These are phyloP conservation scores for Cutaneotrichosporon mucoides DNA, from an alignment of 1,284 basidiomycete species.

Conservation along the genomic window DNA sequence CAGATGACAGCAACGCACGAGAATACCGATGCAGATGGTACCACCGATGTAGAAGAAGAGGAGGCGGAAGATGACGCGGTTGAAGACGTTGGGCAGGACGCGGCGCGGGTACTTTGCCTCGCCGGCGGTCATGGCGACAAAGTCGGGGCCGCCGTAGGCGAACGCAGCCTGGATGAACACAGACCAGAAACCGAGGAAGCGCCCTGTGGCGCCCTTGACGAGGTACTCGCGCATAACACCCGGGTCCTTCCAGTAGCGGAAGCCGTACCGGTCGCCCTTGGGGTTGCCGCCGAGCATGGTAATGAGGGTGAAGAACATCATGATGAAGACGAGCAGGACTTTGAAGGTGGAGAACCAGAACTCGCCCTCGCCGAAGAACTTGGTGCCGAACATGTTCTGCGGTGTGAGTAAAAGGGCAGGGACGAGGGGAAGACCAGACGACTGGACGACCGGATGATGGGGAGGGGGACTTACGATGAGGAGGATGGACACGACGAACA, in stretches of 20 bases:
- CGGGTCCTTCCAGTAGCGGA: constrained; percentile 58
- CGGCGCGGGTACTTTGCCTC: constrained; percentile 58
- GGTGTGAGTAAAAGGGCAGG: neutral
- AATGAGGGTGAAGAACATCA: constrained; percentile 61
- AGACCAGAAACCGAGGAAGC: constrained; percentile 61
- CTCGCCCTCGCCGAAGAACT: constrained; percentile 16
- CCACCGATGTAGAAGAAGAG: constrained; percentile 51
- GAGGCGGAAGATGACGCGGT: constrained; percentile 61
- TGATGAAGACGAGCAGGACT: constrained; percentile 13
- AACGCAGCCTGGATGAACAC: constrained; percentile 52
- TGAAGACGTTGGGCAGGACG: constrained; percentile 68
- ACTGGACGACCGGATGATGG: neutral
- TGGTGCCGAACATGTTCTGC: constrained; percentile 16
- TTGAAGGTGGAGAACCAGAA: constrained; percentile 22
- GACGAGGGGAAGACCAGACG: too few relatives aligned
- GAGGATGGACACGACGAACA: constrained; percentile 5
- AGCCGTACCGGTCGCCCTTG: constrained; percentile 52
- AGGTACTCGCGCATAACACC: constrained; percentile 22
- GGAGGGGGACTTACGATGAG: neutral
- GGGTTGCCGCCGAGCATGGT: constrained; percentile 69
- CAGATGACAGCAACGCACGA: constrained; percentile 7
- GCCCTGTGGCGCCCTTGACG: constrained; percentile 6
- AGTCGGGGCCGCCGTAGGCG: constrained; percentile 42
- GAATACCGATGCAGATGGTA: constrained; percentile 53
- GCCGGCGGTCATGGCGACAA: constrained; percentile 48